These are phyloP conservation scores for Scytalidium sp. DNA, from an alignment of 2,329 filamentous ascomycete genomes.

Conservation along the genomic window DNA sequence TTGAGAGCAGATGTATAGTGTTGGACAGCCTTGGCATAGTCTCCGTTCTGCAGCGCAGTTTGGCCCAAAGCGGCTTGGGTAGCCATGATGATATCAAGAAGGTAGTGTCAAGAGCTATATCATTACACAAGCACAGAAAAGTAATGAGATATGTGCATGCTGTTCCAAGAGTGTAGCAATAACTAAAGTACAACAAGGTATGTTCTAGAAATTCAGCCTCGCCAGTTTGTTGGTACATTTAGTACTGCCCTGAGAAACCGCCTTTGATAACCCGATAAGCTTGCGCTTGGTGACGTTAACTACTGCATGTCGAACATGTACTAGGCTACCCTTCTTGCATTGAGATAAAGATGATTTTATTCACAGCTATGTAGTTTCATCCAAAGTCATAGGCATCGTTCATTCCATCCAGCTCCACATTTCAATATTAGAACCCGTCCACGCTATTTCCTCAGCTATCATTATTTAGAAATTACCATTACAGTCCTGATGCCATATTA, in stretches of 20 bases:
- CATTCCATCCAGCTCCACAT: too few relatives aligned
- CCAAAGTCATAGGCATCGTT: neutral
- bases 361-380: neutral
- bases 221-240: constrained; percentile 3
- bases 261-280: neutral
- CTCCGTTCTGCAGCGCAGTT: constrained; percentile 58
- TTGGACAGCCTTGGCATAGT: constrained; percentile 66
- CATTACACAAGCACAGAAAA: too few relatives aligned
- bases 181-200: neutral
- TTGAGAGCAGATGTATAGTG: constrained; percentile 67
- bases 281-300: neutral
- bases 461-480: neutral
- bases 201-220: constrained; percentile 10
- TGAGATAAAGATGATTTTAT: neutral
- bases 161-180: neutral
- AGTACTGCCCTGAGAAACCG: constrained; percentile 1
- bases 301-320: neutral
- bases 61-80: constrained; percentile 48
- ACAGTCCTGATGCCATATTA: neutral
- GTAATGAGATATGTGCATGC: neutral
- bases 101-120: too few relatives aligned
- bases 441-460: neutral
- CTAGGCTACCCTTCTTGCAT: too few relatives aligned
- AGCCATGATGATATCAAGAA: constrained; percentile 35
- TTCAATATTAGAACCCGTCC: neutral